Evolutionary conservation across 164 flowering plant genomes (phyloP), one percentile per base, ranked within the genome.

Genomic region (Paratinospora sagittata): DNA sequence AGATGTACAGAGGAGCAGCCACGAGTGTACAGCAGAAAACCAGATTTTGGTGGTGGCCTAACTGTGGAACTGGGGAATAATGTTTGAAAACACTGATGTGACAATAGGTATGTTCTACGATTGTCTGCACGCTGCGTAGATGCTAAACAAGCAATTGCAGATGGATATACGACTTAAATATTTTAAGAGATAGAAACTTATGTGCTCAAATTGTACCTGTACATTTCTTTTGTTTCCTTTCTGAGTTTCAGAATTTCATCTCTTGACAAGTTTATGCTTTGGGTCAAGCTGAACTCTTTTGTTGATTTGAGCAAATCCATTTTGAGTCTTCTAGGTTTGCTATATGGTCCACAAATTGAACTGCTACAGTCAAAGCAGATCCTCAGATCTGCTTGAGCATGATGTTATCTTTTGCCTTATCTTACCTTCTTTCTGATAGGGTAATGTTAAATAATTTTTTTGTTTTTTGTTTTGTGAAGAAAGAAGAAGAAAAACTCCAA

Each of bases 1-100:
- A 45, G 34, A 63, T 7, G 49, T 13, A 27, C 34, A 11, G 23
- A 63, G 49, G 17, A 43, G n/a, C n/a, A n/a, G 67, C 73, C 61
- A 17, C 10, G 39, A 63, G 60, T 43, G 67, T 43, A 70, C 67
- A 30, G 8, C 47, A 30, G 49, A 26, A 45, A 64, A 24, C 27
- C 30, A n/a, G 27, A 34, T 67, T 23, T n/a, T 69, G 37, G 55
- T n/a, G 17, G 24, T 61, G 64, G 69, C 49, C 36, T 24, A 24
- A 17, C 64, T 64, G 66, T 14, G 19, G 65, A 67, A 41, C 55
- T 16, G 37, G 63, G 65, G 55, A 27, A n/a, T n/a, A n/a, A 14
- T 34, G 23, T 27, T 23, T 11, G 27, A n/a, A 60, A 60, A 60
- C 21, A 16, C 58, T 33, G 43, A 30, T 1, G 39, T 33, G 57